Evolutionary conservation across 2,329 filamentous ascomycete species (phyloP), one percentile per base, ranked within the genome.

Genomic region (Colletotrichum sp.): DNA sequence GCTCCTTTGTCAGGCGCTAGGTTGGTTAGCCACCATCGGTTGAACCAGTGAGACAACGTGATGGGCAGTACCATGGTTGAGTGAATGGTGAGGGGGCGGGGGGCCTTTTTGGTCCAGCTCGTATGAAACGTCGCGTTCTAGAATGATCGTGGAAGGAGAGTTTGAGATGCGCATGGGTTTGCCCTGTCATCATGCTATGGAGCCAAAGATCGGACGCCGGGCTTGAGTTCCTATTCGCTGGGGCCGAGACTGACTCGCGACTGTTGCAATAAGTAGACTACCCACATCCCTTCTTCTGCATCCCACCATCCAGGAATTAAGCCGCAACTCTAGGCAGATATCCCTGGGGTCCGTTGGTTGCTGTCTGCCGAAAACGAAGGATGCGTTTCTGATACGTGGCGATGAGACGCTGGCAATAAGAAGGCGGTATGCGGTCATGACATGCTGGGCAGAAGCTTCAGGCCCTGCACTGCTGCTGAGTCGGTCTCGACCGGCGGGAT

Each of bases 91-190:
- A 36, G 12, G 34, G 62, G 26, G 34, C 26, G 32, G 36, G 16
- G 32, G 18, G 36, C 7, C 36, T 36, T n/a, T n/a, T 13, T 36
- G 24, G 28, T 22, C 18, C 32, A 28, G 48, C 70, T 60, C 28
- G 70, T 32, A 76, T 76, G 74, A 76, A 76, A 76, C 74, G 44
- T 59, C 55, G n/a, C 34, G 28, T 52, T 69, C 74, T 76, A 60
- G 74, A 76, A 69, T 55, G 13, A 74, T 62, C 30, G 68, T 52
- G 65, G 48, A 62, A 75, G 65, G 48, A 69, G 57, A 55, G 65
- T 76, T 76, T 76, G 44, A 62, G 64, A 55, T 32, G 48, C 8
- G 15, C 74, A 73, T 68, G 65, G 74, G 34, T 3, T 12, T 44
- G 44, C 71, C 71, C 36, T 8, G 73, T 68, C 52, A n/a, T 30